Base-by-base conservation (phyloP, 2,329 filamentous ascomycete species). In the Colletotrichum sp. region DNA sequence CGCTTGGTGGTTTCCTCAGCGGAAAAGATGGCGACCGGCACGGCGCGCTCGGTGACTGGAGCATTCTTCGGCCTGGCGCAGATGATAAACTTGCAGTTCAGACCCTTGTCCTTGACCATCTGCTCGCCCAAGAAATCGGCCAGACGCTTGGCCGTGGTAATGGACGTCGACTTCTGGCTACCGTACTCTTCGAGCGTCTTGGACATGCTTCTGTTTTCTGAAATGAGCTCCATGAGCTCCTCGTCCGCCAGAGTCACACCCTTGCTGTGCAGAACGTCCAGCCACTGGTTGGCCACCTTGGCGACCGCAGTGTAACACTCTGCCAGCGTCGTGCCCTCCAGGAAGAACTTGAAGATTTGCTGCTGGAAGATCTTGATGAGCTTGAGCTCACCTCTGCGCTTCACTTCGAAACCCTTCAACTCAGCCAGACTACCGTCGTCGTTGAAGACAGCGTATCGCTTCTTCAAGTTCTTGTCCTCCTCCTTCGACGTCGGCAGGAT, bases 11-110 rank as follows among this genome's bases (percentile, higher is more conserved):
- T 91, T 72, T 96, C 93, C 71, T 98, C 96, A 0, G 97, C 96
- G 0, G 97, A 98, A 84, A 99, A 98, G 77, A 99, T 99, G 24
- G 97, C 96, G 7, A 99, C 96, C 1, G 97, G 97, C 75, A 99
- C 91, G 26, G 97, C 97, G 80, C 97, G 91, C 79, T 99, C 97
- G 0, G 97, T 99, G 76, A 99, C 96, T 3, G 97, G 96, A 0
- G 96, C 95, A 81, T 95, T 95, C 81, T 93, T 94, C 6, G 97
- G 97, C 77, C 91, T 92, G 16, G 95, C 91, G 67, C 96, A 98
- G 81, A 99, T 98, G 83, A 99, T 98, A 84, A 98, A 99, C 85
- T 98, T 98, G 93, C 97, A 99, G 87, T 99, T 99, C 79, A 99
- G 85, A 5, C 97, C 97, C 85, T 98, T 99, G 85, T 99, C 97